These are phyloP conservation scores for Cladorrhinum samala DNA, from an alignment of 495 filamentous ascomycete genomes.

Conservation along the genomic window DNA sequence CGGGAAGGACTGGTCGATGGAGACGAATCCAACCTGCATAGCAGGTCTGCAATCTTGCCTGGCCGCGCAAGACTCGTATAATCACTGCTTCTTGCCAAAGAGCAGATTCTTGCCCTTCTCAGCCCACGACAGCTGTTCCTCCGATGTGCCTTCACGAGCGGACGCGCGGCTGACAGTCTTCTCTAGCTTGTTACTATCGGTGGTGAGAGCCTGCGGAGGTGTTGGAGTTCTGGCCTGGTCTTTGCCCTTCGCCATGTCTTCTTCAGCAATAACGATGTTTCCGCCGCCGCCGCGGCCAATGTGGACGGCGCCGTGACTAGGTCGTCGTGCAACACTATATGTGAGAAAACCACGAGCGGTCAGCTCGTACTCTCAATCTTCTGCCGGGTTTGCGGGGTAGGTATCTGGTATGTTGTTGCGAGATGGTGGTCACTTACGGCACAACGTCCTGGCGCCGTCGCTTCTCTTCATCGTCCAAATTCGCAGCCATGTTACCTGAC, in stretches of 20 bases:
- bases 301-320: conserved; percentile 35
- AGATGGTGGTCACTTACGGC: conserved; percentile 34
- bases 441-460: conserved; percentile 77
- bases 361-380: conserved; percentile 8
- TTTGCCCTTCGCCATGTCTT: conserved; percentile 27
- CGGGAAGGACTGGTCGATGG: no score
- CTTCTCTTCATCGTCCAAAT: conserved; percentile 62
- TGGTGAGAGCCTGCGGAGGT: not conserved
- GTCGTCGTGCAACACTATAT: conserved; percentile 33
- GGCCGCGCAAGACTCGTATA: no score
- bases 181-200: conserved; percentile 14
- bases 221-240: not conserved
- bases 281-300: conserved; percentile 52
- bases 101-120: conserved; percentile 50
- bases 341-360: conserved; percentile 1
- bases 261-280: conserved; percentile 42
- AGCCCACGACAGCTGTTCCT: conserved; percentile 38
- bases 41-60: no score
- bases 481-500: conserved; percentile 66
- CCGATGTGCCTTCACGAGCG: not conserved
- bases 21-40: no score
- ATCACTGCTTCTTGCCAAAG: conserved; percentile 40
- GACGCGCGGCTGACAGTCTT: conserved; percentile 33
- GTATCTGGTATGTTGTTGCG: not conserved
- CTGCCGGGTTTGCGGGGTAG: not conserved